Evolutionary conservation across 768 basidiomycete genomes (phyloP).

Genomic region (Trametes maxima): DNA sequence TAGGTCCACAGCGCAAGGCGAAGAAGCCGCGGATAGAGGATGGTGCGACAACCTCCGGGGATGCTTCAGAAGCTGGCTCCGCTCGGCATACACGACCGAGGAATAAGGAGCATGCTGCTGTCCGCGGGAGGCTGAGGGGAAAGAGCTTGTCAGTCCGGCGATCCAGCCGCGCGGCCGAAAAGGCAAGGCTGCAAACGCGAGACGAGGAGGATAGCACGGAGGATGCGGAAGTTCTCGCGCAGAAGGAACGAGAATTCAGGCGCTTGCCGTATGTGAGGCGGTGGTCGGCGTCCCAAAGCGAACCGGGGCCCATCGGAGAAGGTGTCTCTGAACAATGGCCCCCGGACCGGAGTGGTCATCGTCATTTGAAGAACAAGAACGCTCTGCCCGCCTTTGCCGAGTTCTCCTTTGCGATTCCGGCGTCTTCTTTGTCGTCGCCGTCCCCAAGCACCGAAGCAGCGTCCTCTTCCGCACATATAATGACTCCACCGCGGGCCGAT

Average conservation of each 20-base stretch:
- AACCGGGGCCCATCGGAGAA: background rate
- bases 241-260: background rate
- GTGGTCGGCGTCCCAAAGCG: background rate
- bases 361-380: background rate
- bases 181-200: background rate
- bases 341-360: background rate
- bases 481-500: background rate
- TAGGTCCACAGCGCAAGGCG: background rate
- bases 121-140: conserved; percentile 1
- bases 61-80: background rate
- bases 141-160: background rate
- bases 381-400: conserved; percentile 10
- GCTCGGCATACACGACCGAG: background rate
- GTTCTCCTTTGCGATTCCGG: conserved; percentile 16
- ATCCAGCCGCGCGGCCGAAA: background rate
- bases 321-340: background rate
- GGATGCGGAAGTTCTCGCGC: background rate
- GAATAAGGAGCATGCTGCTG: background rate
- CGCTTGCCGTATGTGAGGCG: background rate
- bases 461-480: background rate
- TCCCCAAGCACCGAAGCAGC: background rate
- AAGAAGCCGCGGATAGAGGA: conserved; percentile 20
- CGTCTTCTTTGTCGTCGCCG: background rate
- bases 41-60: background rate
- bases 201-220: background rate